phyloP scores from a whole-genome alignment of 2,329 filamentous ascomycete genomes.

The Cytospora chrysosperma region DNA sequence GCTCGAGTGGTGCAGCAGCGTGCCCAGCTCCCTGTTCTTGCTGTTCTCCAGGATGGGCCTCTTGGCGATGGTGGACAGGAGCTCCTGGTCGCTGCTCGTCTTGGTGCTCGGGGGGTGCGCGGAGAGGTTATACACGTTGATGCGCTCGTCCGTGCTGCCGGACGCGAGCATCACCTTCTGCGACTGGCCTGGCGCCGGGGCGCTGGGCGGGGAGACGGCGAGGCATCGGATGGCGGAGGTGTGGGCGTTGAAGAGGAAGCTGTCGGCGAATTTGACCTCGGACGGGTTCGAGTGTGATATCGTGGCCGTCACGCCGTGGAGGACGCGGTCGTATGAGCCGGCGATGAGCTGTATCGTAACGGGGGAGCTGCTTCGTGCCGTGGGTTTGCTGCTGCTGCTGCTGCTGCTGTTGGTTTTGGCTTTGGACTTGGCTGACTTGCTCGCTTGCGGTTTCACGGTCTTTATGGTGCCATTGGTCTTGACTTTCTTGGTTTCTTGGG shows the following conservation, averaged over 20 bases:
- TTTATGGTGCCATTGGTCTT: constrained; percentile 2
- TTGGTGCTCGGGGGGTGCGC: constrained; percentile 60
- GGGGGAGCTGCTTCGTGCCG: constrained; percentile 8
- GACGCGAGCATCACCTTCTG: constrained; percentile 88
- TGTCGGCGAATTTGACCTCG: constrained; percentile 76
- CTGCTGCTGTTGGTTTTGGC: constrained; percentile 46
- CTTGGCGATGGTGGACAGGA: constrained; percentile 66
- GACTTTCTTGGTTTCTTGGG: constrained; percentile 13
- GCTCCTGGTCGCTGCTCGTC: constrained; percentile 45
- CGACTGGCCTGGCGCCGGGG: constrained; percentile 56
- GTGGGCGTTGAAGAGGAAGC: constrained; percentile 94
- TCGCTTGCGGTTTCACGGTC: constrained; percentile 16
- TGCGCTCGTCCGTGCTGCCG: constrained; percentile 87
- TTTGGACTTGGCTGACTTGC: constrained; percentile 13
- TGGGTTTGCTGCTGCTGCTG: constrained; percentile 51
- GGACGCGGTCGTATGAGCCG: constrained; percentile 88
- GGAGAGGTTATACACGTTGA: constrained; percentile 92
- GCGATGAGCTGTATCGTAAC: constrained; percentile 78
- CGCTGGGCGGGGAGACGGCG: constrained; percentile 76
- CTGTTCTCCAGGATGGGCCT: constrained; percentile 79
- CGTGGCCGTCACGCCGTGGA: constrained; percentile 86
- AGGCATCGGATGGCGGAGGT: constrained; percentile 85
- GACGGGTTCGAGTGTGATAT: constrained; percentile 40
- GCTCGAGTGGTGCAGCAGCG: constrained; percentile 81
- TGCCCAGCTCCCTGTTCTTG: constrained; percentile 84